These are phyloP conservation scores for Hydnum rufescens DNA, from an alignment of 768 basidiomycete species.

Conservation along the genomic window DNA sequence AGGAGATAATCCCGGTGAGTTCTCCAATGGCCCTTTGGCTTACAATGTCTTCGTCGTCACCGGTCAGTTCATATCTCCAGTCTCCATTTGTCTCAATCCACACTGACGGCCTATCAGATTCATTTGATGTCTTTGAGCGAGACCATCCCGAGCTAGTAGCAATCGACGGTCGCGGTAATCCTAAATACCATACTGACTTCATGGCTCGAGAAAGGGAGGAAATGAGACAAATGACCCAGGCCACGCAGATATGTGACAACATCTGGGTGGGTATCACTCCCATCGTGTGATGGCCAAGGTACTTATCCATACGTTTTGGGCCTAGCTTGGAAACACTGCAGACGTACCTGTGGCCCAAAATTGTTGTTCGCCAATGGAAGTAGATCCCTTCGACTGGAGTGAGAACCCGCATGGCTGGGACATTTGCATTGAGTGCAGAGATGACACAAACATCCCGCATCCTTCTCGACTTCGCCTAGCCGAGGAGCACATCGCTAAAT, in stretches of 20 bases:
- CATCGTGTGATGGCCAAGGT: not conserved
- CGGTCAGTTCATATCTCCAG: slow-evolving; percentile 16
- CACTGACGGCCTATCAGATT: slow-evolving; percentile 13
- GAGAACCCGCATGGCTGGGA: slow-evolving; percentile 47
- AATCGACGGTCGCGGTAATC: slow-evolving; percentile 15
- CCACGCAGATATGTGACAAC: slow-evolving; percentile 41
- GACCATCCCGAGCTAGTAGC: slow-evolving; percentile 18
- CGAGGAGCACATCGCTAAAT: slow-evolving; percentile 47
- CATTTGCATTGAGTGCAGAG: slow-evolving; percentile 77
- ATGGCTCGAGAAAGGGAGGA: slow-evolving; percentile 71
- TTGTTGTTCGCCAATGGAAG: slow-evolving; percentile 8
- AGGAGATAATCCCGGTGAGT: not conserved
- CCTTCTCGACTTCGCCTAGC: slow-evolving; percentile 44
- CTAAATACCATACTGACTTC: slow-evolving; percentile 36
- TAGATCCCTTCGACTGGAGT: slow-evolving; percentile 20
- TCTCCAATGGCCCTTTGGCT: slow-evolving; percentile 9
- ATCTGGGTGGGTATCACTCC: slow-evolving; percentile 16
- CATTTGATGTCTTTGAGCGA: slow-evolving; percentile 18
- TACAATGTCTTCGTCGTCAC: slow-evolving; percentile 70
- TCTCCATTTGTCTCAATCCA: not conserved
- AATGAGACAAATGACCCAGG: slow-evolving; percentile 72
- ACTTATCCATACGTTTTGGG: slow-evolving; percentile 8
- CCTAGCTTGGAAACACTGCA: slow-evolving; percentile 64
- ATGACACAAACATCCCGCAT: slow-evolving; percentile 57
- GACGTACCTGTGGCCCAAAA: slow-evolving; percentile 42